Base-by-base conservation (phyloP, 306 rosid species). In the Leucaena leucocephala region DNA sequence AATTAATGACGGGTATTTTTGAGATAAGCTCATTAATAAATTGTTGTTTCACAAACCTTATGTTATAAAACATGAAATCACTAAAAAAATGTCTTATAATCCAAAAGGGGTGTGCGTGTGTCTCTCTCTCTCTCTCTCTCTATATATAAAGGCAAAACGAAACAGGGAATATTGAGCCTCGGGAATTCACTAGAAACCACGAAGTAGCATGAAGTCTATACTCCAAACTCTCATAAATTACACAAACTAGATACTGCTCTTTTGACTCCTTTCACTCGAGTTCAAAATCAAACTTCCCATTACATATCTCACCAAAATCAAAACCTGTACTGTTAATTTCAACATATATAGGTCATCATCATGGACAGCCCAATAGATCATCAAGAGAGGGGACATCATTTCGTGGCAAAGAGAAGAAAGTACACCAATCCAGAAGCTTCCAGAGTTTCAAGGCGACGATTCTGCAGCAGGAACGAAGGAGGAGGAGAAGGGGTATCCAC, bases 401-500 rank as follows among this genome's bases (percentile, higher is more conserved):
- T 43, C 0, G 8, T 44, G 39, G n/a, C 33, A 8, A 68, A 33
- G 22, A 70, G 57, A 49, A 69, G 58, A 49, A 70, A 48, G 16
- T 13, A 46, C 40, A 9, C 42, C 6, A 70, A 11, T 38, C 8
- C 54, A 6, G 75, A 70, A 14, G 75, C 59, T 12, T 70, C 75
- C 43, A 70, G 43, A 13, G 9, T 27, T 13, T 33, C 59, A 7
- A 49, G 62, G 33, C 38, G 62, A 34, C 38, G 61, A 48, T 49
- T 33, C 33, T 27, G 43, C 43, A 14, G 2, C 6, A 34, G 16
- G 3, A 14, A 38, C 17, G 12, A 2, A 55, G 57, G 54, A 52
- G 59, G 3, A 16, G 49, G 71, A 39, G 71, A 8, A 67, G 72
- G 72, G 13, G 35, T 67, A 3, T 77, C 81, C 15, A 68, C 58